These are phyloP conservation scores for Plectranthus barbatus DNA, from an alignment of 257 asterid species.

Conservation along the genomic window DNA sequence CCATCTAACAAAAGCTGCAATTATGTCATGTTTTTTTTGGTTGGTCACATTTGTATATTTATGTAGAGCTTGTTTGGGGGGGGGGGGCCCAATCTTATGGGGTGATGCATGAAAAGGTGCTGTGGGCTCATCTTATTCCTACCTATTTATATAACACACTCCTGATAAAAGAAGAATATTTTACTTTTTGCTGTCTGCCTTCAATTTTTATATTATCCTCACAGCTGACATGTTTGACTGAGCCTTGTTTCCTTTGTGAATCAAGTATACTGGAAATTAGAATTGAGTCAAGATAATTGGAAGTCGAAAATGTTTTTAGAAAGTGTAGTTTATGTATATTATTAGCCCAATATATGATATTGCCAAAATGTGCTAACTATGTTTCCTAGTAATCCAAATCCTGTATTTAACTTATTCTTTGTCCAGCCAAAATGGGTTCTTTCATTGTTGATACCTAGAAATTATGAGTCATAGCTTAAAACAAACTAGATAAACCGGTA, in stretches of 20 bases:
- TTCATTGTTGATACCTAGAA: neutral
- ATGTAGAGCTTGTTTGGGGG: neutral
- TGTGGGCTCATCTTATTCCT: neutral
- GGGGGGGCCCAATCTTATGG: neutral
- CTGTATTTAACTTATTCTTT: neutral
- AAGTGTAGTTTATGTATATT: neutral
- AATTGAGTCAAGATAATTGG: neutral
- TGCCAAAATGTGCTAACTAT: neutral
- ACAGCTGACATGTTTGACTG: neutral
- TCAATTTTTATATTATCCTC: conserved; percentile 2
- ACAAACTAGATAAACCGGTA: neutral
- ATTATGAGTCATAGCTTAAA: no score
- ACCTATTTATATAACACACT: neutral
- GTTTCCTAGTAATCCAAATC: neutral
- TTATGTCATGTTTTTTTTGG: no score
- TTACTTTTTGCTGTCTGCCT: neutral
- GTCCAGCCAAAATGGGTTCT: neutral
- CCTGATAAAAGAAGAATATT: neutral
- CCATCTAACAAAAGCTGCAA: no score
- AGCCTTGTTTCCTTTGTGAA: neutral
- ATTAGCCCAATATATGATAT: neutral
- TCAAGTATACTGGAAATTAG: neutral
- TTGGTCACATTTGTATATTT: neutral
- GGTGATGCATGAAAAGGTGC: neutral
- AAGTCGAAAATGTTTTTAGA: neutral